phyloP scores from a whole-genome alignment of 2,329 filamentous ascomycete genomes.

The Berkeleyomyces rouxiae region DNA sequence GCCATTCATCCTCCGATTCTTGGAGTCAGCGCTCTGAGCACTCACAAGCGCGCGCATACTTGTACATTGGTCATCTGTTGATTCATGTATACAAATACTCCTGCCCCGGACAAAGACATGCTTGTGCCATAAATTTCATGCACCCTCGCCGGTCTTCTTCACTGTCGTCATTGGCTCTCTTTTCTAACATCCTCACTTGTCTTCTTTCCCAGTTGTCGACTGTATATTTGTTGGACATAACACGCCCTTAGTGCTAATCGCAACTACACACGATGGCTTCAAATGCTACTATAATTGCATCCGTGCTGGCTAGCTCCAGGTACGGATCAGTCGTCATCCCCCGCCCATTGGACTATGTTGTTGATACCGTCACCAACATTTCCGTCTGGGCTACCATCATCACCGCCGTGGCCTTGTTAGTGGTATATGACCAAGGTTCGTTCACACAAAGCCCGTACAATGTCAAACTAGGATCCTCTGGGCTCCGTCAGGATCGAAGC shows the following conservation, averaged over 20 bases:
- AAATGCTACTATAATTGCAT: constrained; percentile 48
- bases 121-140: neutral
- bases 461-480: neutral
- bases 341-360: constrained; percentile 37
- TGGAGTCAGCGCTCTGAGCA: neutral
- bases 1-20: neutral
- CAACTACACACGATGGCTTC: constrained; percentile 23
- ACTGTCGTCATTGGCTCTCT: neutral
- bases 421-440: constrained; percentile 84
- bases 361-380: constrained; percentile 36
- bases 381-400: constrained; percentile 29
- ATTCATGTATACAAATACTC: neutral
- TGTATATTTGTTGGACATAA: too few species aligned
- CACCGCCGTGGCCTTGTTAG: constrained; percentile 51
- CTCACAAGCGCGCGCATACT: neutral
- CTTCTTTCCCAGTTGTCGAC: neutral
- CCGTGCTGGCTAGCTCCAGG: constrained; percentile 47
- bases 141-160: neutral
- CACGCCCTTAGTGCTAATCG: too few species aligned
- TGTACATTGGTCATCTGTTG: neutral
- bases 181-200: neutral
- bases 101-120: neutral
- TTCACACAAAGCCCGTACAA: neutral
- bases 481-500: neutral
- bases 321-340: constrained; percentile 32